Base-by-base conservation (phyloP, 306 rosid genomes). In the Abrus pulchellus region DNA sequence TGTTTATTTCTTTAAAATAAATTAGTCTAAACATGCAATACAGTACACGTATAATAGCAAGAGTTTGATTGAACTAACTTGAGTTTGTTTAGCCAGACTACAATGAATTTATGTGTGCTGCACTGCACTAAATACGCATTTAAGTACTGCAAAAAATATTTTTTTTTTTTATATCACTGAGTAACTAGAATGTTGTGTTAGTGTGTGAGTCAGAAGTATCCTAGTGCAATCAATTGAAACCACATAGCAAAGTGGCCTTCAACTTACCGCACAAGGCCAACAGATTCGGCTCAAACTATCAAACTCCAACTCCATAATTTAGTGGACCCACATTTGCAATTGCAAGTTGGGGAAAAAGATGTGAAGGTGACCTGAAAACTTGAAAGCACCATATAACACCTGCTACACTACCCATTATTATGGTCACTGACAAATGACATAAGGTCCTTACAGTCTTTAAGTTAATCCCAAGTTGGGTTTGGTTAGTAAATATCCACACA, bases 381-480 rank as follows among this genome's bases (percentile, higher is more conserved):
- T 82, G 78, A 90, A 86, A 72, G 75, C 76, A 49, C 80, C 83
- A 74, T 72, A 77, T 71, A 49, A 30, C 62, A 87, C 86, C 89
- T 78, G 85, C 87, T 74, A 76, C 88, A 28, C 80, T 83, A 20
- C 80, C 86, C 84, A 66, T 73, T 78, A 78, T 72, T 52, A 70
- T 63, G 76, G 73, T 76, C 80, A 54, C 82, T 85, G 41, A 45
- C 79, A 71, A 61, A 63, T 70, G 86, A 83, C 57, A 80, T 68
- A 61, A 84, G 63, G 20, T 68, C 59, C 76, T 76, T 11, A 6
- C 64, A 47, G 29, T 76, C 76, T 76, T 57, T 38, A 73, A 79
- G 9, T 49, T 86, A 83, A 83, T 75, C 64, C 43, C 43, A 30
- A 32, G 14, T 49, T 30, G 50, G 70, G 69, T 33, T 83, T 74